Conservation (phyloP, 108 stramenopile genomes). For the Nitzschia palea region DNA sequence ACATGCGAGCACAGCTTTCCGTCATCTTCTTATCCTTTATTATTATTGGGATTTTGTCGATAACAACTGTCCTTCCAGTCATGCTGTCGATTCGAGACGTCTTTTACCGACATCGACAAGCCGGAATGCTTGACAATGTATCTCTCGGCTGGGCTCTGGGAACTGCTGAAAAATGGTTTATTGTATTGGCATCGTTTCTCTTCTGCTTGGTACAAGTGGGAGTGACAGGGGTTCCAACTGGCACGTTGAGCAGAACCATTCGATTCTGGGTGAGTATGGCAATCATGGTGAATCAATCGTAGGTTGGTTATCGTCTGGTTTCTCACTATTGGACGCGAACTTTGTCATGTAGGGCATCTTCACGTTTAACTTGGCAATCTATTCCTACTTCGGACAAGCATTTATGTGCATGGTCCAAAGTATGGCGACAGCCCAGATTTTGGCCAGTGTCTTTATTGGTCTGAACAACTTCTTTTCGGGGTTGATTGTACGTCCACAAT, state of each 20-base stretch:
- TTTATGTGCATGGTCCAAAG: slow-evolving; percentile 71
- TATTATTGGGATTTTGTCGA: slow-evolving; percentile 64
- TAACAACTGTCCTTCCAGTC: slow-evolving; percentile 59
- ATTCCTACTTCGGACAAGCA: slow-evolving; percentile 76
- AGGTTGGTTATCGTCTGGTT: background rate
- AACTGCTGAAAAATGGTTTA: slow-evolving; percentile 58
- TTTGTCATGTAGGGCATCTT: slow-evolving; percentile 74
- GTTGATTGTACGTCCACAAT: slow-evolving; percentile 69
- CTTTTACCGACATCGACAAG: slow-evolving; percentile 66
- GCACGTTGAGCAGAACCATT: slow-evolving; percentile 28
- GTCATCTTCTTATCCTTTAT: slow-evolving; percentile 52
- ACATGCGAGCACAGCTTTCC: slow-evolving; percentile 37
- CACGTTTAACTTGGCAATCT: slow-evolving; percentile 71
- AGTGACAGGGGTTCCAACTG: slow-evolving; percentile 28
- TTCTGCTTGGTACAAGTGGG: slow-evolving; percentile 26
- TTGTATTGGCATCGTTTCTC: slow-evolving; percentile 40
- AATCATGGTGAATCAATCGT: background rate
- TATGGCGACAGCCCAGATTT: slow-evolving; percentile 58
- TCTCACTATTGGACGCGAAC: too few relatives aligned
- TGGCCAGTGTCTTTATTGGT: slow-evolving; percentile 71
- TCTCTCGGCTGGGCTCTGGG: slow-evolving; percentile 60
- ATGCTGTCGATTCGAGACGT: slow-evolving; percentile 71
- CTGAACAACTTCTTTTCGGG: slow-evolving; percentile 82
- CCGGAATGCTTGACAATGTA: slow-evolving; percentile 69
- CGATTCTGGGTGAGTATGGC: slow-evolving; percentile 27